Conservation (phyloP, 371 early-diverging fungal species). For the Batkoa obscura region DNA sequence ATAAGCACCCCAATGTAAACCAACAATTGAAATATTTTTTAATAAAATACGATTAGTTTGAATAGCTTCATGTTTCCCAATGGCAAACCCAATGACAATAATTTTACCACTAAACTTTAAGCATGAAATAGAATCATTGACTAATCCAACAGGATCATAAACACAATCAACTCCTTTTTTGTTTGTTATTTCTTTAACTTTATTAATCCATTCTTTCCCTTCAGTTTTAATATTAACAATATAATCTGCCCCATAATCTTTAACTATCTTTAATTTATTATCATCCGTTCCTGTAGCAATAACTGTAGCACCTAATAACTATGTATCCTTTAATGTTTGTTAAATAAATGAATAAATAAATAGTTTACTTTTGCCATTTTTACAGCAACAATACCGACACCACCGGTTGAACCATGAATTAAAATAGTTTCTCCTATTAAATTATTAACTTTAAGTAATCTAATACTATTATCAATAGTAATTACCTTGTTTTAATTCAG, state of each 20-base stretch:
- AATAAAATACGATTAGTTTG: conserved; percentile 61
- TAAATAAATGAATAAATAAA: neutral
- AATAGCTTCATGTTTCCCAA: conserved; percentile 60
- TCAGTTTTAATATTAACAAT: conserved; percentile 44
- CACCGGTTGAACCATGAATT: conserved; percentile 69
- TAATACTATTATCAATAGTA: neutral
- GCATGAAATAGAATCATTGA: conserved; percentile 46
- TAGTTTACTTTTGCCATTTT: conserved; percentile 30
- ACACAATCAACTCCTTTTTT: conserved; percentile 34
- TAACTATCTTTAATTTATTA: conserved; percentile 49
- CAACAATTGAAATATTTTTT: conserved; percentile 54
- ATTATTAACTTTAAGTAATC: neutral
- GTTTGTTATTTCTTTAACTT: conserved; percentile 49
- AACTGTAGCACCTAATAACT: conserved; percentile 57
- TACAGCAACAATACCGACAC: conserved; percentile 44
- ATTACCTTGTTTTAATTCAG: conserved; percentile 32
- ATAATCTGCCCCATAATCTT: conserved; percentile 50
- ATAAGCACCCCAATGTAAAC: conserved; percentile 68
- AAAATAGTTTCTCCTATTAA: conserved; percentile 29
- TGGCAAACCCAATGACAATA: conserved; percentile 73
- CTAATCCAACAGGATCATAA: conserved; percentile 59
- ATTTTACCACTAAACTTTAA: conserved; percentile 74
- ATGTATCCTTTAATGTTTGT: conserved; percentile 1
- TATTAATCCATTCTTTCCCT: conserved; percentile 48
- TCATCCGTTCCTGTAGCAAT: conserved; percentile 66